Evolutionary conservation across 148 eudicot genomes (phyloP).

Genomic region (Pharnaceum exiguum): DNA sequence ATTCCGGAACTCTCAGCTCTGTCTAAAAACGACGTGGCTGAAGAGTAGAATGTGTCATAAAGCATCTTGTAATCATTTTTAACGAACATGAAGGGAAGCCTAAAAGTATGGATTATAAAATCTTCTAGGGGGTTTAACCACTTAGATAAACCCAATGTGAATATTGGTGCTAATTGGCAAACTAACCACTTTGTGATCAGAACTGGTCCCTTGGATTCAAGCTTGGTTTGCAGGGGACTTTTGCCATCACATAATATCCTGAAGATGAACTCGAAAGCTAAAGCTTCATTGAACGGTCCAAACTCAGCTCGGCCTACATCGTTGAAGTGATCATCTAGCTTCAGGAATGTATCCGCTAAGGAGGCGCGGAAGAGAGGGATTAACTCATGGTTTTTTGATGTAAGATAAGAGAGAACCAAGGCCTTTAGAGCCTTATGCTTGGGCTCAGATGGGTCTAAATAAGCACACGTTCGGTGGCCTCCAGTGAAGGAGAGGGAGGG

Average conservation of each 20-base stretch:
- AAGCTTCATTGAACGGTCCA: slow-evolving; percentile 23
- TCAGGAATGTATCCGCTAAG: slow-evolving; percentile 20
- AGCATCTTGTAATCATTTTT: slow-evolving; percentile 42
- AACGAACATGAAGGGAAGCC: slow-evolving; percentile 34
- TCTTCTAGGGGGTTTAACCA: slow-evolving; percentile 47
- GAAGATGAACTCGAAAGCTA: slow-evolving; percentile 48
- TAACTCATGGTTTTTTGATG: slow-evolving; percentile 13
- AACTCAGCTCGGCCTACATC: slow-evolving; percentile 20
- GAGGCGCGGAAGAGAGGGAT: slow-evolving; percentile 31
- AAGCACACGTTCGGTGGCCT: slow-evolving; percentile 50
- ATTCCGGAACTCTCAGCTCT: slow-evolving; percentile 47
- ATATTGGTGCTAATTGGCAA: slow-evolving; percentile 41
- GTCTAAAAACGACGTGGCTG: slow-evolving; percentile 30
- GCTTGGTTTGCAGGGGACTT: slow-evolving; percentile 16
- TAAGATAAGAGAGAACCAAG: slow-evolving; percentile 27
- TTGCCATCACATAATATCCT: slow-evolving; percentile 32
- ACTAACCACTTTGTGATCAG: slow-evolving; percentile 37
- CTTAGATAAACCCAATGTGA: slow-evolving; percentile 37
- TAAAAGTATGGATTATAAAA: slow-evolving; percentile 36
- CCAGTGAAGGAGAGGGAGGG: slow-evolving; percentile 55
- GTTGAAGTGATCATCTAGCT: slow-evolving; percentile 26
- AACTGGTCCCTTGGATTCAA: slow-evolving; percentile 34
- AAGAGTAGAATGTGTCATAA: slow-evolving; percentile 33
- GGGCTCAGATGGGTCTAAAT: slow-evolving; percentile 59
- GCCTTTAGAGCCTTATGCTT: slow-evolving; percentile 37